Base-by-base conservation (phyloP, 1,139 yeast genomes). In the Kodamaea anthophila region DNA sequence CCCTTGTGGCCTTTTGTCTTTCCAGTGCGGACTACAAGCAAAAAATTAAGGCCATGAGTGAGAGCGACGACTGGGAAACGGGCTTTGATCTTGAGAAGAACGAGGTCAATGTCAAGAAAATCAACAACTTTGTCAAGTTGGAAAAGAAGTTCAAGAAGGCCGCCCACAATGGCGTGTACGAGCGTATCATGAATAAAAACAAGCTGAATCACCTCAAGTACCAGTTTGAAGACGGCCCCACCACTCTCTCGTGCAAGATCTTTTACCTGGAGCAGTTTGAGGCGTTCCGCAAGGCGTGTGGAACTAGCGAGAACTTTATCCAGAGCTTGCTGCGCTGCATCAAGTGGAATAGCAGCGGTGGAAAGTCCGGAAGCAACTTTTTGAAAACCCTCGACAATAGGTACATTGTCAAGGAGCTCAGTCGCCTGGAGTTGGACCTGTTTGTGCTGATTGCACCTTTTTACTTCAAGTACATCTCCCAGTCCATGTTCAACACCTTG, bases 221-320 rank as follows among this genome's bases (percentile, higher is more conserved):
- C 51, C 96, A 83, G 49, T 86, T 86, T 54, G 83, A 81, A 39
- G 96, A 88, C 52, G 93, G 91, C 0, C 71, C 75, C 15, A 84
- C 95, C 0, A 74, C 72, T 14, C 67, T 91, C 41, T 83, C 96
- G 4, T 93, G 98, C 55, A 91, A 91, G 55, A 83, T 93, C 5
- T 93, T 91, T 50, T 93, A 83, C 60, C 84, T 95, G 4, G 98
- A 88, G 46, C 98, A 93, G 51, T 93, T 93, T 60, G 96, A 88
- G 49, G 97, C 97, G 0, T 77, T 93, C 42, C 65, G 98, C 36
- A 69, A 74, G 36, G 79, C 84, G 13, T 88, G 96, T 61, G 88
- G 86, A 0, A 75, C 82, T 38, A 77, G 79, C 35, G 81, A 74
- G 4, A 73, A 73, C 41, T 91, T 81, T 43, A 75, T 91, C 23